Percentiles rank a stretch among this genome's conserved stretches.
These are phyloP conservation scores for Leucosporidium scottii DNA, from an alignment of 768 basidiomycete species.

Conservation along the genomic window DNA sequence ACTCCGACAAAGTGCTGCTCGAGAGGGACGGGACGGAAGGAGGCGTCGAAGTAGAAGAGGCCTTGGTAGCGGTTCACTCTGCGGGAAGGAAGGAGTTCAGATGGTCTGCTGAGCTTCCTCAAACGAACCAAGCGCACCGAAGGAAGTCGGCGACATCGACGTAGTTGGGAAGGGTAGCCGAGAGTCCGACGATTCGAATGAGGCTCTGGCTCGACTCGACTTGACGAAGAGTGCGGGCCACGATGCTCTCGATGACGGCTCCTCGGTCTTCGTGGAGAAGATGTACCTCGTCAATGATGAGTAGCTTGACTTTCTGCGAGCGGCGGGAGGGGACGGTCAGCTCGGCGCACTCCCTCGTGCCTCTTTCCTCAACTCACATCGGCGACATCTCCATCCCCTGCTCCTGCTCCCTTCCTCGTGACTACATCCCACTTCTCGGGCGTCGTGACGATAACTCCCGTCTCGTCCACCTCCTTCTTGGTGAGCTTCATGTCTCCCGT, in stretches of 20 bases:
- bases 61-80: conserved; percentile 82
- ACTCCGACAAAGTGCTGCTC: conserved; percentile 96
- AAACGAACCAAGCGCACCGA: conserved; percentile 50
- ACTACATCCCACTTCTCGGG: conserved; percentile 99
- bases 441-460: conserved; percentile 96
- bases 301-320: conserved; percentile 71
- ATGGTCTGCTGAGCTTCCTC: too few species aligned
- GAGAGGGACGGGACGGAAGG: conserved; percentile 89
- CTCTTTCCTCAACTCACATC: conserved; percentile 45
- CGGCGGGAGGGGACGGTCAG: neutral
- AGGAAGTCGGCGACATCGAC: conserved; percentile 92
- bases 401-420: conserved; percentile 71
- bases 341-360: neutral
- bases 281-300: conserved; percentile 97
- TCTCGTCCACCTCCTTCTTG: conserved; percentile 82
- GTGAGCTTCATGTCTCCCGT: conserved; percentile 98
- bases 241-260: conserved; percentile 95
- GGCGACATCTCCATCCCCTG: conserved; percentile 92
- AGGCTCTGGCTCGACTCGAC: conserved; percentile 94
- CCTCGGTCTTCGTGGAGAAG: conserved; percentile 95
- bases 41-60: conserved; percentile 94
- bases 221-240: conserved; percentile 86
- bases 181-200: conserved; percentile 90
- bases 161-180: conserved; percentile 92
- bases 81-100: neutral